These are phyloP conservation scores for Vachellia collinsii DNA, from an alignment of 306 rosid species.

Conservation along the genomic window DNA sequence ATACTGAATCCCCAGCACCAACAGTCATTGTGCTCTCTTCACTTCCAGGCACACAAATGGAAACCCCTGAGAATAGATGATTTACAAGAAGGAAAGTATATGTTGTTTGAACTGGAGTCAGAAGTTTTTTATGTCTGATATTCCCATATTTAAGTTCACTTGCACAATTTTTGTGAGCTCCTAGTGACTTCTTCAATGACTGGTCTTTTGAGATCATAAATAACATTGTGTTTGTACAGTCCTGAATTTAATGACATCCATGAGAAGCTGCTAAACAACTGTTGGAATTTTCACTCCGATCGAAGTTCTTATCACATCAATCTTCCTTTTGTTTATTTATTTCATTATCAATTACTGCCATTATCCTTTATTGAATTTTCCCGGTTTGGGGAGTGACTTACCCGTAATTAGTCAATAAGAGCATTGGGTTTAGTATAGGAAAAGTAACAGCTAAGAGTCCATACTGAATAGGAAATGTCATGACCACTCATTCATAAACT, in stretches of 20 bases:
- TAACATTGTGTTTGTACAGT: not conserved
- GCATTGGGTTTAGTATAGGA: not conserved
- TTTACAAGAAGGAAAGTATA: not conserved
- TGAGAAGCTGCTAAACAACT: not conserved
- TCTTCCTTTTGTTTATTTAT: not conserved
- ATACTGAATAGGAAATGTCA: conserved; percentile 36
- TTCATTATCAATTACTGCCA: not conserved
- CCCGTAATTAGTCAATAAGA: not conserved
- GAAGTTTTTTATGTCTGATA: not conserved
- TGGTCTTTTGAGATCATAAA: not conserved
- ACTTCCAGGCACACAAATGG: conserved; percentile 19
- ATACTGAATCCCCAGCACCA: conserved; percentile 25
- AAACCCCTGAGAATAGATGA: conserved; percentile 24
- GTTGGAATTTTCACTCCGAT: not conserved
- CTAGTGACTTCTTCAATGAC: not conserved
- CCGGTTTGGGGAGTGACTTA: not conserved
- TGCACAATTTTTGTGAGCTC: not conserved
- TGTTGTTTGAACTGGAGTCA: not conserved
- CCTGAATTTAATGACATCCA: not conserved
- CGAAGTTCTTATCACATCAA: not conserved
- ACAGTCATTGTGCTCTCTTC: conserved; percentile 29
- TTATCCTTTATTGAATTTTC: not conserved
- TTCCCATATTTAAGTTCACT: not conserved
- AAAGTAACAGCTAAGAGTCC: conserved; percentile 31
- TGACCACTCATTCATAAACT: too few relatives aligned